phyloP scores from a whole-genome alignment of 2,329 filamentous ascomycete species.

The Boeremia lycopersici region DNA sequence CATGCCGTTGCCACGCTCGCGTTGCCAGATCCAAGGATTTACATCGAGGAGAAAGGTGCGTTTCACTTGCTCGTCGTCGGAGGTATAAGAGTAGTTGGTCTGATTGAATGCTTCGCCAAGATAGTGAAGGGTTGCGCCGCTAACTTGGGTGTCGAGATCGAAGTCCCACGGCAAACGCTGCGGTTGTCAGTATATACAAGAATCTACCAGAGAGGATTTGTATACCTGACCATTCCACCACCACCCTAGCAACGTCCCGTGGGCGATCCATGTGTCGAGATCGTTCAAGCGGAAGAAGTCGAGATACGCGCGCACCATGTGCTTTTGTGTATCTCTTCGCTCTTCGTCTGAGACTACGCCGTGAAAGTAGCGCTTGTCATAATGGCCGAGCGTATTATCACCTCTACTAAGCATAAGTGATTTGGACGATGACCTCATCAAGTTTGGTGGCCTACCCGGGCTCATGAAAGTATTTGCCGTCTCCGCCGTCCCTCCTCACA shows the following conservation, averaged over 20 bases:
- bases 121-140: slow-evolving; percentile 67
- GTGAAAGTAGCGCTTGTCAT: slow-evolving; percentile 74
- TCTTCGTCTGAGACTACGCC: slow-evolving; percentile 68
- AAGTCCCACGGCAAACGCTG: slow-evolving; percentile 82
- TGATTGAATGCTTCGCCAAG: slow-evolving; percentile 71
- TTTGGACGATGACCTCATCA: neutral
- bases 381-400: slow-evolving; percentile 69
- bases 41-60: slow-evolving; percentile 74
- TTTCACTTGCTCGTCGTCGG: slow-evolving; percentile 45
- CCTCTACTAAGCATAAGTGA: slow-evolving; percentile 29
- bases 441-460: slow-evolving; percentile 38
- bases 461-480: slow-evolving; percentile 49
- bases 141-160: slow-evolving; percentile 82
- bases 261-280: slow-evolving; percentile 84
- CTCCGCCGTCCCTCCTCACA: slow-evolving; percentile 16
- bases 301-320: slow-evolving; percentile 77
- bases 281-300: slow-evolving; percentile 66
- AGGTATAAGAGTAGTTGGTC: slow-evolving; percentile 60
- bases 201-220: neutral
- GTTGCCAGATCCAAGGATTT: slow-evolving; percentile 71
- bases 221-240: slow-evolving; percentile 78
- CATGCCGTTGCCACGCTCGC: slow-evolving; percentile 67
- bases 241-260: slow-evolving; percentile 84
- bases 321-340: slow-evolving; percentile 67
- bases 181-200: slow-evolving; percentile 20